Base-by-base conservation (phyloP, 2,329 filamentous ascomycete species). In the Aspergillus melleus region DNA sequence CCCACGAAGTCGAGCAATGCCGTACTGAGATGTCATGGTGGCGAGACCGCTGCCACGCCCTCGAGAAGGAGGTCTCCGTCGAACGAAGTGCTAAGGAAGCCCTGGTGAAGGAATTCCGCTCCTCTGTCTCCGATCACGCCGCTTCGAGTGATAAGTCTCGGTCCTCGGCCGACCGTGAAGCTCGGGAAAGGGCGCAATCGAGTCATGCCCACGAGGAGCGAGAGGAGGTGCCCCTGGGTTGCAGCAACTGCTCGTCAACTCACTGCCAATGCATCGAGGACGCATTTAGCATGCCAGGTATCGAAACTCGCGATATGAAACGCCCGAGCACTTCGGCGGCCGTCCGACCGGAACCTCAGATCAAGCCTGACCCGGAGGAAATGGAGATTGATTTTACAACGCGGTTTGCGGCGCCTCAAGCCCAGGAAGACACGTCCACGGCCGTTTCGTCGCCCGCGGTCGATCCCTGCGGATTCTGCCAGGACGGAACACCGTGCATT, bases 381-480 rank as follows among this genome's bases (percentile, higher is more conserved):
- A 83, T 87, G 64, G 90, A 92, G 76, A 88, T 88, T 50, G 90
- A 93, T 72, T 92, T 92, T 66, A 92, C 90, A 6, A 76, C 83
- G 62, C 83, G 86, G 66, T 90, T 90, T 79, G 84, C 57, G 78
- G 80, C 70, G 72, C 79, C 66, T 54, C 72, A 62, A 26, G 57
- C 60, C 54, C 66, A 72, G 65, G 65, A 66, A 30, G 60, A 65
- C 49, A 58, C 61, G 32, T 60, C 58, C 52, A 51, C 64, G 63
- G 44, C 69, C 65, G 63, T 74, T 72, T 63, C 76, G 69, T 66
- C 76, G 63, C 50, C 73, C 20, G 70, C 75, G n/a, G 79, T 86
- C 62, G 90, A 94, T 67, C 84, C 86, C 20, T 95, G 91, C 72
- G 91, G 91, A 6, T 95, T 95, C 77, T 95, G 91, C 76, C 86